Base-by-base conservation (phyloP, 106 monocot species). In the Allium cepa region DNA sequence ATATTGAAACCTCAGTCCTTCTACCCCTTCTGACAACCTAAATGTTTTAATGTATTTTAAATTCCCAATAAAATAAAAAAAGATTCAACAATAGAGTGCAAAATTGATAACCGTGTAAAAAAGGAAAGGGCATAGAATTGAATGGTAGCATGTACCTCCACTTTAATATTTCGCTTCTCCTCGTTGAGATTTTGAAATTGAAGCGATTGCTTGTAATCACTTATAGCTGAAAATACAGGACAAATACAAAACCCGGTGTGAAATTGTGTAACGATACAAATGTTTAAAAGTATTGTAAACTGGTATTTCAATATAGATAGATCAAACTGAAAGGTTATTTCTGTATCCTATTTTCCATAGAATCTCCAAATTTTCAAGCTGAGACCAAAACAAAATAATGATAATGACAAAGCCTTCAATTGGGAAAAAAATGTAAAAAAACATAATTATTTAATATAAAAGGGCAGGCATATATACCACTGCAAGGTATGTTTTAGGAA, bases 131-230 rank as follows among this genome's bases (percentile, higher is more conserved):
- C 3, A 36, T 36, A 5, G 36, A 36, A 36, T 36, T 36, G 36
- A 36, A 36, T 4, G 52, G 53, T 26, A 48, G 52, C 11, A 49
- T 12, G 72, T 62, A 89, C 93, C 90, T 94, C 90, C 62, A 88
- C 56, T 27, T 69, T 75, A 63, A 94, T 94, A 53, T 87, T 94
- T 28, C 77, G 82, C 56, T 90, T 94, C 76, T 94, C 90, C 18
- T 87, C 83, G 26, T 87, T 87, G 16, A 94, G 61, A 65, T 83
- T 85, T 76, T 85, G 87, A 68, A 94, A 94, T 50, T 88, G 81
- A 56, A 84, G 82, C 22, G 94, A 87, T 67, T 94, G 94, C 62
- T 63, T 87, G 60, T 87, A 94, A 71, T 94, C 87, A 60, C 94
- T 94, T 36, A 79, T 61, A 53, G 94, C 94, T 93, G 67, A 13